These are phyloP conservation scores for Biancaea sappan DNA, from an alignment of 306 rosid genomes.

Conservation along the genomic window DNA sequence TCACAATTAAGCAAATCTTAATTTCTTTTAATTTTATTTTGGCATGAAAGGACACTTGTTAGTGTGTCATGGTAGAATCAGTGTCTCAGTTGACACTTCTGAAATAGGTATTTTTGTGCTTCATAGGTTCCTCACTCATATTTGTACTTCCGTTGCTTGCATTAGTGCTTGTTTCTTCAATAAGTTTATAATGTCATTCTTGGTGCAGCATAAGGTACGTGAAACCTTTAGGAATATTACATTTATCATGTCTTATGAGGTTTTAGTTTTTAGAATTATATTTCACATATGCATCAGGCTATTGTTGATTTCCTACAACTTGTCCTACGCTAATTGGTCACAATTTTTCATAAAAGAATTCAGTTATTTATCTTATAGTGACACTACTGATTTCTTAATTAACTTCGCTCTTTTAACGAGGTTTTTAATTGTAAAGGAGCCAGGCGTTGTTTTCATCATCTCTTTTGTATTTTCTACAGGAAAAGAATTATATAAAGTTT, in stretches of 20 bases:
- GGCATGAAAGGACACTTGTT: not conserved
- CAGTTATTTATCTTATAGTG: slow-evolving; percentile 24
- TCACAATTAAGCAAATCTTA: no score
- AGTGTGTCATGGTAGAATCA: not conserved
- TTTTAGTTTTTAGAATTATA: slow-evolving; percentile 14
- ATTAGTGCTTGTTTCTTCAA: slow-evolving; percentile 8
- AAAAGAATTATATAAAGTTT: no score
- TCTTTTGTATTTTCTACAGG: slow-evolving; percentile 35
- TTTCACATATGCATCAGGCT: slow-evolving; percentile 24
- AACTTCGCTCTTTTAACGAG: slow-evolving; percentile 15
- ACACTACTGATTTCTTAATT: slow-evolving; percentile 14
- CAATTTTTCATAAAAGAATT: slow-evolving; percentile 8
- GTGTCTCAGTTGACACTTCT: not conserved
- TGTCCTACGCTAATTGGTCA: not conserved
- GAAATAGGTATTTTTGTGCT: not conserved
- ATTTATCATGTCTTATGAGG: slow-evolving; percentile 15
- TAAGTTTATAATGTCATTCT: not conserved
- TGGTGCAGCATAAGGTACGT: not conserved
- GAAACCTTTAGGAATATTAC: not conserved
- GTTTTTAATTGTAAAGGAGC: slow-evolving; percentile 22
- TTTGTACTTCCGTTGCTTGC: not conserved
- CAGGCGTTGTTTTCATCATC: slow-evolving; percentile 21
- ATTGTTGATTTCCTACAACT: not conserved
- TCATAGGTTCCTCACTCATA: not conserved
- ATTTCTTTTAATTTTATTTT: not conserved